Percentiles rank a stretch among this genome's conserved stretches.
Conservation (phyloP, 2,329 filamentous ascomycete genomes). For the Bipolaris sorokiniana region DNA sequence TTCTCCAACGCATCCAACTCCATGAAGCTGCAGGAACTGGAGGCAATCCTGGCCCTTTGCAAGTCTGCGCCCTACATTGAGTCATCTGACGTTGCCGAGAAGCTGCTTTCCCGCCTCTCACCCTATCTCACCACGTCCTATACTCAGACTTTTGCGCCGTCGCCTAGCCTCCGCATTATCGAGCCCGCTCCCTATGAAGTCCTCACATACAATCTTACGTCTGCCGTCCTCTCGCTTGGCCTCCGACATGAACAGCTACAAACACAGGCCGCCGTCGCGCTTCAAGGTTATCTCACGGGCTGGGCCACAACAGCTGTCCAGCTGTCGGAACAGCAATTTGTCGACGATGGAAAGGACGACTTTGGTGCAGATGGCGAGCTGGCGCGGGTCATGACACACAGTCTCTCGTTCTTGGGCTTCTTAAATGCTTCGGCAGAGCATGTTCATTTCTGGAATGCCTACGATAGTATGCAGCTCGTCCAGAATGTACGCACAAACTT, state of each 20-base stretch:
- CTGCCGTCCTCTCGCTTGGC: conserved; percentile 81
- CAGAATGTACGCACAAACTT: conserved; percentile 74
- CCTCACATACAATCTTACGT: conserved; percentile 77
- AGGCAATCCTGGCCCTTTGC: conserved; percentile 88
- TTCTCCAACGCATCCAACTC: conserved; percentile 32
- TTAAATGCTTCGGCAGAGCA: conserved; percentile 80
- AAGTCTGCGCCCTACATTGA: conserved; percentile 81
- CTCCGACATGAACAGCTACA: conserved; percentile 73
- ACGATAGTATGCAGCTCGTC: conserved; percentile 75
- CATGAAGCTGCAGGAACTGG: conserved; percentile 84
- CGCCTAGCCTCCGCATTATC: conserved; percentile 81
- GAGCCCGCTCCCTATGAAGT: conserved; percentile 89
- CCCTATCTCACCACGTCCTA: conserved; percentile 88
- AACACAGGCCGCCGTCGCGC: conserved; percentile 67
- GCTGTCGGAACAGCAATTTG: conserved; percentile 60
- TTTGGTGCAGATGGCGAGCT: conserved; percentile 57
- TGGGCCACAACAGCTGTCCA: conserved; percentile 68
- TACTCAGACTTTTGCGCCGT: conserved; percentile 75
- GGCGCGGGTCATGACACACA: conserved; percentile 73
- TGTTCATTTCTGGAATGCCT: conserved; percentile 78
- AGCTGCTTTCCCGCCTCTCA: conserved; percentile 77
- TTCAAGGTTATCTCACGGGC: conserved; percentile 74
- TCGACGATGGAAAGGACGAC: conserved; percentile 61
- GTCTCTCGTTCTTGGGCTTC: conserved; percentile 88
- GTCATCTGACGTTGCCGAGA: conserved; percentile 73